These are phyloP conservation scores for Diaporthe sp. DNA, from an alignment of 2,329 filamentous ascomycete species.

Conservation along the genomic window DNA sequence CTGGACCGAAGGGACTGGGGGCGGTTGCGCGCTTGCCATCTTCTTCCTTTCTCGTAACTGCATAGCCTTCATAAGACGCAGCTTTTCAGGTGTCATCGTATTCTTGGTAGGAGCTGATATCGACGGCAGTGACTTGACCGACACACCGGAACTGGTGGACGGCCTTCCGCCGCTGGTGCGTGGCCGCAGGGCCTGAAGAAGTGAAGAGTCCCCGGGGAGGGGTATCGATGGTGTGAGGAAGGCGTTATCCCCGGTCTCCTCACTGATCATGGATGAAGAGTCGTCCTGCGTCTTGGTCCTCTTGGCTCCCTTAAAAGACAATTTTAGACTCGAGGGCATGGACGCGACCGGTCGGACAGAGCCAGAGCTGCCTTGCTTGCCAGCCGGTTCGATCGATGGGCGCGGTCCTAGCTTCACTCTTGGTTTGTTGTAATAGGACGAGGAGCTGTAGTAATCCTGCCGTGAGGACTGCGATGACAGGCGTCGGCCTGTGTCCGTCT, in stretches of 20 bases:
- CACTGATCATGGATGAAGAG: conserved; percentile 50
- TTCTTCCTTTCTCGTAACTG: conserved; percentile 88
- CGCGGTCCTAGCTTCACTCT: conserved; percentile 93
- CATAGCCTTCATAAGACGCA: conserved; percentile 92
- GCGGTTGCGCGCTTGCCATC: conserved; percentile 54
- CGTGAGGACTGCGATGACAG: conserved; percentile 67
- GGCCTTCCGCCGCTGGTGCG: conserved; percentile 55
- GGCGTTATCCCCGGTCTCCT: conserved; percentile 55
- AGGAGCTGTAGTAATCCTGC: conserved; percentile 63
- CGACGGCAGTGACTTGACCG: conserved; percentile 56
- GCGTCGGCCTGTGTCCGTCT: conserved; percentile 56
- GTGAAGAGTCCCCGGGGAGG: conserved; percentile 52
- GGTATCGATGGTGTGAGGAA: conserved; percentile 54
- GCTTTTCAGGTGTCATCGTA: conserved; percentile 87
- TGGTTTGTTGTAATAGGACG: conserved; percentile 70
- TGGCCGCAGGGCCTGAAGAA: conserved; percentile 49
- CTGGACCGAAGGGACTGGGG: conserved; percentile 47
- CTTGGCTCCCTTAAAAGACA: conserved; percentile 71
- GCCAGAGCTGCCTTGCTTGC: conserved; percentile 72
- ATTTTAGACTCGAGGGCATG: conserved; percentile 84
- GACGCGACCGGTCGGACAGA: conserved; percentile 81
- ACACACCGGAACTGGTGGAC: conserved; percentile 60
- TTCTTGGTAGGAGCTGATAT: conserved; percentile 53
- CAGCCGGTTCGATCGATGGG: conserved; percentile 77
- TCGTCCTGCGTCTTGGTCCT: conserved; percentile 61